Conservation (phyloP, 202 grass and related monocot genomes). For the Saccharum hybrid region DNA sequence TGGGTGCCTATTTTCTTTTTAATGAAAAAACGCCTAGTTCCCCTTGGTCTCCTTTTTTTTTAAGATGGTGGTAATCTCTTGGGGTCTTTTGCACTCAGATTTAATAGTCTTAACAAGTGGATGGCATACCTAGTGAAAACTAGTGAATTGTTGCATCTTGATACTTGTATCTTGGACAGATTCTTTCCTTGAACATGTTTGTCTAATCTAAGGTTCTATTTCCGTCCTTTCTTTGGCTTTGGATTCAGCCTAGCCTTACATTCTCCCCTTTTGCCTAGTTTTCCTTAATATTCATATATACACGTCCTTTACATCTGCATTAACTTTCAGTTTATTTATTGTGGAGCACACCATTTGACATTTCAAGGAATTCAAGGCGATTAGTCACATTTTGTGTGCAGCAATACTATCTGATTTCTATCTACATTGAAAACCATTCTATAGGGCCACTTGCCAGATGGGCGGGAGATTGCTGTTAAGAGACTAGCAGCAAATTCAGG, state of each 20-base stretch:
- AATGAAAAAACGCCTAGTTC: not conserved
- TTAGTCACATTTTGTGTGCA: not conserved
- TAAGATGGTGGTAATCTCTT: not conserved
- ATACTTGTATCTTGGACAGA: not conserved
- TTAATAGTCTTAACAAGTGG: not conserved
- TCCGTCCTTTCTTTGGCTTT: not conserved
- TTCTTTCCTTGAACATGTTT: not conserved
- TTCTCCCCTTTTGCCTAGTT: not conserved
- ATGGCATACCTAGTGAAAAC: not conserved
- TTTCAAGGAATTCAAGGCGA: not conserved
- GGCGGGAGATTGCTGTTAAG: slow-evolving; percentile 64
- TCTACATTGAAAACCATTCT: slow-evolving; percentile 33
- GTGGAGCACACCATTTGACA: not conserved
- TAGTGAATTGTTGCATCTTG: not conserved
- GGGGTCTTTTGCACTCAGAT: not conserved
- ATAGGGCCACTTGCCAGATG: slow-evolving; percentile 48
- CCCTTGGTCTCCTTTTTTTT: not conserved
- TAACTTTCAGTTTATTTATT: not conserved
- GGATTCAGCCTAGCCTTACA: not conserved
- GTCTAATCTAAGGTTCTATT: not conserved
- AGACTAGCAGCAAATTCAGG: slow-evolving; percentile 58
- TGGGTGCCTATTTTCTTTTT: not conserved
- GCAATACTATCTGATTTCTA: not conserved
- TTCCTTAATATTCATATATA: slow-evolving; percentile 3
- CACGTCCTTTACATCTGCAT: not conserved